Percentiles rank a stretch among this genome's conserved stretches.
Conservation (phyloP, 495 filamentous ascomycete genomes). For the Aspergillus baeticus region DNA sequence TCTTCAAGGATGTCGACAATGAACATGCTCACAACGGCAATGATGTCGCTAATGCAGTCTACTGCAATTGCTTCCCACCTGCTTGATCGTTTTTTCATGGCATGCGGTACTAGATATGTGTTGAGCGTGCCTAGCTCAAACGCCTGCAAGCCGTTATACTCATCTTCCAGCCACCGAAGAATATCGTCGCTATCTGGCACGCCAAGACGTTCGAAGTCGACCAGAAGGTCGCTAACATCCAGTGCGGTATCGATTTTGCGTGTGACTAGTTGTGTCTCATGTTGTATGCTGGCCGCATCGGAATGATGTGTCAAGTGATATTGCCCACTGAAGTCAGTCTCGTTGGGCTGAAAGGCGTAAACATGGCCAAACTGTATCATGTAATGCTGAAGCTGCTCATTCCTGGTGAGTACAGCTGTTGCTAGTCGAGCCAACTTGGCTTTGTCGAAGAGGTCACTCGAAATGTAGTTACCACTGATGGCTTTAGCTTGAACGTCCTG, state of each 20-base stretch:
- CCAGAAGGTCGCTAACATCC: neutral
- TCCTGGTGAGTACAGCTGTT: constrained; percentile 43
- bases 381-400: constrained; percentile 37
- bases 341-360: neutral
- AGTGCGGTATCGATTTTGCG: neutral
- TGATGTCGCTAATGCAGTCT: constrained; percentile 46
- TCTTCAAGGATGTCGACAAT: constrained; percentile 34
- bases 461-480: constrained; percentile 43
- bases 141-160: constrained; percentile 29
- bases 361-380: neutral
- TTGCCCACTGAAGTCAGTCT: neutral
- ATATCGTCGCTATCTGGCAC: constrained; percentile 19
- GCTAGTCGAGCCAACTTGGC: constrained; percentile 35
- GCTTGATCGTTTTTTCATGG: constrained; percentile 53
- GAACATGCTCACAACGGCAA: constrained; percentile 47
- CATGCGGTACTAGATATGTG: constrained; percentile 34
- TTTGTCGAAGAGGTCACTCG: constrained; percentile 36
- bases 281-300: neutral
- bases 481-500: constrained; percentile 38
- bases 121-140: constrained; percentile 45
- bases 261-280: neutral
- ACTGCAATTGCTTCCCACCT: constrained; percentile 52
- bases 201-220: neutral
- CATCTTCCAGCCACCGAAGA: constrained; percentile 27
- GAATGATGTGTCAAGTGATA: neutral